Conservation (phyloP, 2,329 filamentous ascomycete species). For the Metarhizium brunneum region DNA sequence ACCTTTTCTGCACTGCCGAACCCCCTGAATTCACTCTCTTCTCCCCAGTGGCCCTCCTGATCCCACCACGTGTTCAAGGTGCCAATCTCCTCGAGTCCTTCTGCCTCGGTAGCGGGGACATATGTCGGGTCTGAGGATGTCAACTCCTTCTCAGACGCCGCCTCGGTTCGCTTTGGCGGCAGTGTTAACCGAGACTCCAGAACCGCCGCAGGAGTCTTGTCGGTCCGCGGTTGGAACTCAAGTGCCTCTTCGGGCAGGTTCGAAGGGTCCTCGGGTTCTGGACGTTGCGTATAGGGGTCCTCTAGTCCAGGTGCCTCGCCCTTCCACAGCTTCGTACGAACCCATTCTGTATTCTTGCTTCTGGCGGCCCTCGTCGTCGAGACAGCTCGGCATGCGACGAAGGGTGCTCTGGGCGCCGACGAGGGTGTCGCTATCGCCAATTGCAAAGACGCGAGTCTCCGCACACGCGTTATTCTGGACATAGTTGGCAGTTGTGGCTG, state of each 20-base stretch:
- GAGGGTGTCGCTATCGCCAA: slow-evolving; percentile 13
- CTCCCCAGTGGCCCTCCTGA: slow-evolving; percentile 39
- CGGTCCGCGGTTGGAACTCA: slow-evolving; percentile 10
- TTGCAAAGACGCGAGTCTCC: slow-evolving; percentile 23
- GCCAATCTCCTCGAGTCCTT: slow-evolving; percentile 38
- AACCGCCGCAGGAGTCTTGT: slow-evolving; percentile 17
- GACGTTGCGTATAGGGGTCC: slow-evolving; percentile 28
- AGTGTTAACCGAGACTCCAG: slow-evolving; percentile 21
- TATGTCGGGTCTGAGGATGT: slow-evolving; percentile 28
- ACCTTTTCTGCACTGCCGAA: slow-evolving; percentile 34
- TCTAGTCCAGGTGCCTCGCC: slow-evolving; percentile 27
- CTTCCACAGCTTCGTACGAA: slow-evolving; percentile 31
- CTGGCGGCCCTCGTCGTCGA: slow-evolving; percentile 24
- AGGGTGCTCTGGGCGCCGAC: slow-evolving; percentile 15
- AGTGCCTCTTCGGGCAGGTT: slow-evolving; percentile 23
- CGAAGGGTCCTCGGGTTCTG: slow-evolving; percentile 17
- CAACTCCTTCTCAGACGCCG: slow-evolving; percentile 21
- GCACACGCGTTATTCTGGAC: slow-evolving; percentile 32
- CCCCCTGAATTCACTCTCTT: slow-evolving; percentile 32
- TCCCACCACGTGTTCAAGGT: slow-evolving; percentile 45
- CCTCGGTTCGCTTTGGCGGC: slow-evolving; percentile 24
- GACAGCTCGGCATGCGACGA: slow-evolving; percentile 19
- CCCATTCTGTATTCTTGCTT: slow-evolving; percentile 25
- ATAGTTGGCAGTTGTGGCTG: slow-evolving; percentile 18
- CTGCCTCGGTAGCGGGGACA: slow-evolving; percentile 34